Percentiles rank a stretch among this genome's conserved stretches.
These are phyloP conservation scores for Fusarium longipes DNA, from an alignment of 2,329 filamentous ascomycete species.

Conservation along the genomic window DNA sequence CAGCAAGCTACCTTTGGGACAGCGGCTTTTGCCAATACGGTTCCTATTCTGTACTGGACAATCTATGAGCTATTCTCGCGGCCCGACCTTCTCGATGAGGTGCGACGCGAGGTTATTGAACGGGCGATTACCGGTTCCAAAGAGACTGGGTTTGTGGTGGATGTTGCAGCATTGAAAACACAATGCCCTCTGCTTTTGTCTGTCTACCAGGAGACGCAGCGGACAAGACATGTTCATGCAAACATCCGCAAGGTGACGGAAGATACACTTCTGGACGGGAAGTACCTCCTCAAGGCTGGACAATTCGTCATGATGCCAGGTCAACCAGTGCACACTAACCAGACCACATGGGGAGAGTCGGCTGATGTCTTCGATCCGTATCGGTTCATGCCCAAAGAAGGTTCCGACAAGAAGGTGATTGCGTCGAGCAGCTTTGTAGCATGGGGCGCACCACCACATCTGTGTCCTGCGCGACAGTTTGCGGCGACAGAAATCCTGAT, in stretches of 20 bases:
- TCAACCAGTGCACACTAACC: conserved; percentile 47
- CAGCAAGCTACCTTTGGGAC: conserved; percentile 33
- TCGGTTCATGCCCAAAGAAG: conserved; percentile 26
- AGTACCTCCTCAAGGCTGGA: conserved; percentile 53
- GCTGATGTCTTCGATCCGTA: conserved; percentile 38
- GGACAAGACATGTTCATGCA: conserved; percentile 24
- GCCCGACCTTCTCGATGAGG: conserved; percentile 14
- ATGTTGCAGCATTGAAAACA: conserved; percentile 31
- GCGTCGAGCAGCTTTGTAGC: conserved; percentile 49
- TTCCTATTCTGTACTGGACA: conserved; percentile 31
- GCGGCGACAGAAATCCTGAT: conserved; percentile 46
- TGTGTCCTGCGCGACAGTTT: conserved; percentile 48
- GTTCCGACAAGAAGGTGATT: conserved; percentile 32
- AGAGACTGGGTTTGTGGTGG: conserved; percentile 5
- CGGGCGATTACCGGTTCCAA: conserved; percentile 13
- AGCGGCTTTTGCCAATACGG: conserved; percentile 32
- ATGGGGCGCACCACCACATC: conserved; percentile 47
- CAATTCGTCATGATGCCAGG: conserved; percentile 52
- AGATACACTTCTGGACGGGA: conserved; percentile 51
- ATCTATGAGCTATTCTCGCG: conserved; percentile 36
- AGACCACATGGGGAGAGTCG: conserved; percentile 50
- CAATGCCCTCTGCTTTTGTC: conserved; percentile 30
- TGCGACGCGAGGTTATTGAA: conserved; percentile 11
- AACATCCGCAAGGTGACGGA: conserved; percentile 44
- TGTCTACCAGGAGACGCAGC: conserved; percentile 25